Percentiles rank a stretch among this genome's conserved stretches.
Conservation (phyloP, 1,284 basidiomycete genomes). For the Laetiporus sulphureus region DNA sequence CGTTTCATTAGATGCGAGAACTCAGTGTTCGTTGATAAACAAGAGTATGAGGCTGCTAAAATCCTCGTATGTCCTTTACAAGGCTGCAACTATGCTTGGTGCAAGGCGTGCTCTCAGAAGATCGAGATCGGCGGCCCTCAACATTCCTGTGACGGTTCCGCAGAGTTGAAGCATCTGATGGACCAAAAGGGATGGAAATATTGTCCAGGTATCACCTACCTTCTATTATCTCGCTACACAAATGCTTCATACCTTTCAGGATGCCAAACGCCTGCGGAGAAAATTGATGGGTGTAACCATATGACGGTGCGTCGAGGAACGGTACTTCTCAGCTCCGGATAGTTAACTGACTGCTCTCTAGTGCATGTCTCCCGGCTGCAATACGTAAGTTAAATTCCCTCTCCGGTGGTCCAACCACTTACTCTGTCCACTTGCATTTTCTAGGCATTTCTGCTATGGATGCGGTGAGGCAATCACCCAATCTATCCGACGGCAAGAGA, state of each 20-base stretch:
- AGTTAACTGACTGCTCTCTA: conserved; percentile 18
- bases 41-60: conserved; percentile 35
- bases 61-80: conserved; percentile 39
- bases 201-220: conserved; percentile 38
- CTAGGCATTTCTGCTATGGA: conserved; percentile 38
- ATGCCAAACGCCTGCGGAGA: conserved; percentile 53
- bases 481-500: conserved; percentile 37
- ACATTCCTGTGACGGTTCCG: conserved; percentile 53
- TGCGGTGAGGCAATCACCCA: conserved; percentile 47
- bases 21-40: conserved; percentile 41
- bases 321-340: not conserved
- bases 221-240: not conserved
- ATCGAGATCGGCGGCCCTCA: conserved; percentile 30
- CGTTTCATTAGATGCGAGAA: conserved; percentile 33
- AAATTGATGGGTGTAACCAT: conserved; percentile 54
- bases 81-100: conserved; percentile 43
- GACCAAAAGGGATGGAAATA: conserved; percentile 45
- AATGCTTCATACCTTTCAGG: conserved; percentile 29
- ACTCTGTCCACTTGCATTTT: not conserved
- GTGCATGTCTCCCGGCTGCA: conserved; percentile 54
- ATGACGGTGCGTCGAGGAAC: conserved; percentile 54
- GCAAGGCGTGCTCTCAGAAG: conserved; percentile 42
- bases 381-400: conserved; percentile 33
- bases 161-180: conserved; percentile 48
- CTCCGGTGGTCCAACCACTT: not conserved